Conservation (phyloP, 805 yeast genomes). For the Zygosaccharomyces gambellarensis region DNA sequence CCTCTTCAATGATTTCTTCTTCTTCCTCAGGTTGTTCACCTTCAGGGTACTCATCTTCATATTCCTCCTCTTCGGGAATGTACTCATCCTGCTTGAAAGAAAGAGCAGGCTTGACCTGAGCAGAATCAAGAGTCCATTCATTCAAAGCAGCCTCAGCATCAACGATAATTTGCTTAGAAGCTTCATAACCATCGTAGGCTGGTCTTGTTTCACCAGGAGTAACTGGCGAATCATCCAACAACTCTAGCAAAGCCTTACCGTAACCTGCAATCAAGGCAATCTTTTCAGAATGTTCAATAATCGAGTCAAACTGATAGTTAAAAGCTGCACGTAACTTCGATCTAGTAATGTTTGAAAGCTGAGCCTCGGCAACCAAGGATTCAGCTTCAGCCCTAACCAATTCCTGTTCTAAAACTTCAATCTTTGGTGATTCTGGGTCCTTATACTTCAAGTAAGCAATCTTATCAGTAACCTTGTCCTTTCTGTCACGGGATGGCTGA, state of each 20-base stretch:
- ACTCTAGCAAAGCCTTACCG: conserved; percentile 80
- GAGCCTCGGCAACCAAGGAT: conserved; percentile 87
- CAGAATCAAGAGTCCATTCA: conserved; percentile 78
- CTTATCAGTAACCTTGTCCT: conserved; percentile 78
- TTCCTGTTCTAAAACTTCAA: conserved; percentile 78
- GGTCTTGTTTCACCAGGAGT: conserved; percentile 93
- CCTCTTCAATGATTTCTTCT: conserved; percentile 24
- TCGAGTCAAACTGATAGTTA: conserved; percentile 79
- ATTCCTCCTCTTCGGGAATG: conserved; percentile 48
- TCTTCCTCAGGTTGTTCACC: conserved; percentile 40
- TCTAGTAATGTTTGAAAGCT: conserved; percentile 81
- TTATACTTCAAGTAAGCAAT: conserved; percentile 80
- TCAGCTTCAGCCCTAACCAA: conserved; percentile 90
- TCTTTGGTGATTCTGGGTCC: conserved; percentile 78
- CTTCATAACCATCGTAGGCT: conserved; percentile 83
- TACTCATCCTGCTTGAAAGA: conserved; percentile 57
- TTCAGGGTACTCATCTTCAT: conserved; percentile 43
- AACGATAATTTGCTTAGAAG: conserved; percentile 79
- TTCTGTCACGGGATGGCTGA: conserved; percentile 84
- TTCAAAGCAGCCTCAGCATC: conserved; percentile 82
- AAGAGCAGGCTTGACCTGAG: conserved; percentile 77
- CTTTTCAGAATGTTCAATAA: conserved; percentile 82
- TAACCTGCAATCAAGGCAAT: conserved; percentile 82
- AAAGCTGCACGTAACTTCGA: conserved; percentile 81
- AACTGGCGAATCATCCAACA: conserved; percentile 78